Base-by-base conservation (phyloP, 306 rosid genomes). In the Luffa acutangula region DNA sequence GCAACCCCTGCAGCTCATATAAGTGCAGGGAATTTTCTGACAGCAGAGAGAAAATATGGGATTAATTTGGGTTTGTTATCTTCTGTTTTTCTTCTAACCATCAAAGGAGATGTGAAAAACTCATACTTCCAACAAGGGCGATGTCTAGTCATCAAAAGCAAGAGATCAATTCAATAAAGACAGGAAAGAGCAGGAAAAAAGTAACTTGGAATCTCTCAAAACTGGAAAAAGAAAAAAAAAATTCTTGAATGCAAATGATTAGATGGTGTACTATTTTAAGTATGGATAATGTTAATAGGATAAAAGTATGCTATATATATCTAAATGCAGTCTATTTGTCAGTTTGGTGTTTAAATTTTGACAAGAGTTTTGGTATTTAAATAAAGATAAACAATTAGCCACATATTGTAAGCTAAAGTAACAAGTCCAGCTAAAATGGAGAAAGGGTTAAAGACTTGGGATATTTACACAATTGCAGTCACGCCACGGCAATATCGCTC, bases 401-500 rank as follows among this genome's bases (percentile, higher is more conserved):
- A 39, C 48, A 39, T 17, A 18, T 9, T 39, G 12, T 37, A 7
- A 39, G 51, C 73, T 37, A 7, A 65, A 65, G 72, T 65, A 65
- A 65, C 51, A 51, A 15, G 20, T 10, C 15, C 6, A 79, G 43
- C 12, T 39, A 21, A 5, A 11, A 36, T 39, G 34, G 34, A 25
- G 64, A 70, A 80, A 80, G 75, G 52, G 14, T 13, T 76, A 86
- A 67, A 70, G 82, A 85, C 20, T 52, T 14, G 62, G 71, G 65
- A 79, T 75, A 84, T 76, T 83, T 91, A 92, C 97, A 95, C 91
- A 81, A 95, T 95, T 67, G 94, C 97, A 34, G 97, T 84, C 86
- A 95, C 97, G 45, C 96, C 99, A 4, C 99, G 97, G 64, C 99
- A 93, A 80, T 95, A 95, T 72, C 97, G 97, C 86, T 95, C 97